A percentile compares a stretch with the other conserved stretches of the same genome.
Evolutionary conservation across 139 green algal species (phyloP).

Genomic region (Astrephomene gubernaculifera): DNA sequence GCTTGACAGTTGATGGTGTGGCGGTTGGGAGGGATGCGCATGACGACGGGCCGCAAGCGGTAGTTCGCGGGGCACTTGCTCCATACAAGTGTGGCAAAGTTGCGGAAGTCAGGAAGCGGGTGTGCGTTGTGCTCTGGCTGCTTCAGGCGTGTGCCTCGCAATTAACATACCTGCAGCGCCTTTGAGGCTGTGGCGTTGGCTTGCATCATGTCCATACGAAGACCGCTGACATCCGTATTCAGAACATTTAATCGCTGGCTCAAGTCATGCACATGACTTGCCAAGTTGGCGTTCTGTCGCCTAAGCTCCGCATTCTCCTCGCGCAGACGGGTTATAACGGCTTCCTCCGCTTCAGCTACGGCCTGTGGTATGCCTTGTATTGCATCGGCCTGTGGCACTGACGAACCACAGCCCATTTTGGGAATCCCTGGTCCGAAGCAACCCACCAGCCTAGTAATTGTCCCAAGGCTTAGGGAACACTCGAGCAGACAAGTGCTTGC

Average conservation of each 20-base stretch:
- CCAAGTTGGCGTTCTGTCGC: slow-evolving; percentile 1
- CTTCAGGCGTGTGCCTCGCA: too few species aligned
- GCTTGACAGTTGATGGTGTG: too few species aligned
- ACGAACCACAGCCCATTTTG: slow-evolving; percentile 26
- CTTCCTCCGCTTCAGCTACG: slow-evolving; percentile 32
- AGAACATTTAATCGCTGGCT: background rate
- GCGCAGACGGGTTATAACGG: background rate
- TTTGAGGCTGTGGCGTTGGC: background rate
- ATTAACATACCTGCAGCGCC: slow-evolving; percentile 20
- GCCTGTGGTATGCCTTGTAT: slow-evolving; percentile 1
- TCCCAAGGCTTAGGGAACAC: too few species aligned
- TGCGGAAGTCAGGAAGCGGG: too few species aligned
- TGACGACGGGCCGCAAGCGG: too few species aligned
- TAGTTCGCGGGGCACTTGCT: too few species aligned
- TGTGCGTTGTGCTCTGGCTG: too few species aligned
- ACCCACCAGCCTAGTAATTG: too few species aligned
- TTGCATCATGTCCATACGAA: background rate
- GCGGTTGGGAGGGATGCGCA: too few species aligned
- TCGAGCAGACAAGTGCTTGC: too few species aligned
- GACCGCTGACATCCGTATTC: background rate
- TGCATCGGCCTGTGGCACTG: background rate
- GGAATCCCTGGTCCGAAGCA: too few species aligned
- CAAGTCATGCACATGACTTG: slow-evolving; percentile 8
- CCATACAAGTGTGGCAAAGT: too few species aligned
- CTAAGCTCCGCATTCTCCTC: slow-evolving; percentile 22